These are phyloP conservation scores for Leccinum olivaceopallidum DNA, from an alignment of 768 basidiomycete species.

Conservation along the genomic window DNA sequence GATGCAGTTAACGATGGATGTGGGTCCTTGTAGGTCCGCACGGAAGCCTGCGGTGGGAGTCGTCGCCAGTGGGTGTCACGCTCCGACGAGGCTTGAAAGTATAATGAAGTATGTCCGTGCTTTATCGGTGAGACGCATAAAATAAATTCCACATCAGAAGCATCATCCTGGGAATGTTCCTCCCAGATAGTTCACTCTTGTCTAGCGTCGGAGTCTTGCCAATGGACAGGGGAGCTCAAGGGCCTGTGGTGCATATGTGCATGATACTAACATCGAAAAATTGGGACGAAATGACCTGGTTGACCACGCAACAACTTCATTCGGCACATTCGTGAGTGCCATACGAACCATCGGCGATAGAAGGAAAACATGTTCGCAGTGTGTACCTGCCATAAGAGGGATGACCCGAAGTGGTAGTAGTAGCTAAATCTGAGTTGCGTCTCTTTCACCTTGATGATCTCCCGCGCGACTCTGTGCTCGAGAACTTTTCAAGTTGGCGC, in stretches of 20 bases:
- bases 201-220: not conserved
- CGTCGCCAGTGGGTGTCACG: too few relatives aligned
- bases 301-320: not conserved
- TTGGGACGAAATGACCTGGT: not conserved
- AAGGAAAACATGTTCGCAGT: not conserved
- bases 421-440: too few relatives aligned
- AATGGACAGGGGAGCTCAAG: not conserved
- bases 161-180: not conserved
- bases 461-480: conserved; percentile 2
- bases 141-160: not conserved
- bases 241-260: not conserved
- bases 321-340: not conserved
- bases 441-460: conserved; percentile 8
- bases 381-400: too few relatives aligned
- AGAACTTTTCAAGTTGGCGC: not conserved
- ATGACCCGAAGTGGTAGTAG: too few relatives aligned
- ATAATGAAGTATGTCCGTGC: not conserved
- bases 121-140: too few relatives aligned
- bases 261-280: not conserved
- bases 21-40: too few relatives aligned
- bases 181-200: not conserved
- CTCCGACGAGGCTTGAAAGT: too few relatives aligned
- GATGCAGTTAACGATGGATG: not conserved
- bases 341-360: not conserved
- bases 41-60: too few relatives aligned